Evolutionary conservation across 2,329 filamentous ascomycete genomes (phyloP), one percentile per base, ranked within the genome.

Genomic region (Fusarium xylarioides): DNA sequence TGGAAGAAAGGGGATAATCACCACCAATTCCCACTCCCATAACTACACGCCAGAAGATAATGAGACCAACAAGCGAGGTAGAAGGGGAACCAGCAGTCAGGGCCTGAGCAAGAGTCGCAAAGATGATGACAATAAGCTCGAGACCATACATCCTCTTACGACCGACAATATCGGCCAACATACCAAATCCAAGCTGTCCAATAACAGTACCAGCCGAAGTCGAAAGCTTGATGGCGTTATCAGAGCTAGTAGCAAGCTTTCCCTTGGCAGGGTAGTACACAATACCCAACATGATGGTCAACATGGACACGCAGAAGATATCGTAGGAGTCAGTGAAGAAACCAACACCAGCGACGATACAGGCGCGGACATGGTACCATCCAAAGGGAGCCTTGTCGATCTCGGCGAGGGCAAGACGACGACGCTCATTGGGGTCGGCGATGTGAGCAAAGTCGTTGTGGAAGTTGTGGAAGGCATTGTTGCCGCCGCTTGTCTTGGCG

Each of bases 321-420:
- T 93, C 91, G 82, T 95, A 95, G 7, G 92, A 92, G 80, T 95
- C 94, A 21, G 93, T 95, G 83, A 96, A 96, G 89, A 97, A 96
- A 76, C 93, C 94, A 70, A 95, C 92, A 77, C 94, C 93, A 35
- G 93, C 93, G 30, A 95, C 93, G 14, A 93, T 83, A 60, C 93
- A 89, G 65, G 93, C 92, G 44, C 93, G 89, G 66, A 95, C 89
- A 79, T 96, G 93, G 80, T 95, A 94, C 93, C 93, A 95, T 78
- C 93, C 92, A 69, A 95, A 95, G 7, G 91, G 91, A 15, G 92
- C 93, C 83, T 92, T 92, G 84, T 95, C 93, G 75, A 95, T 92
- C 82, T 95, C 92, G 42, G 92, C 92, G 58, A 96, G 91, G 46
- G 93, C 93, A 37, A 94, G 89, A 71, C 93, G 89, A 74, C 93